Base-by-base conservation (phyloP, 306 rosid genomes). In the Rosa rugosa region DNA sequence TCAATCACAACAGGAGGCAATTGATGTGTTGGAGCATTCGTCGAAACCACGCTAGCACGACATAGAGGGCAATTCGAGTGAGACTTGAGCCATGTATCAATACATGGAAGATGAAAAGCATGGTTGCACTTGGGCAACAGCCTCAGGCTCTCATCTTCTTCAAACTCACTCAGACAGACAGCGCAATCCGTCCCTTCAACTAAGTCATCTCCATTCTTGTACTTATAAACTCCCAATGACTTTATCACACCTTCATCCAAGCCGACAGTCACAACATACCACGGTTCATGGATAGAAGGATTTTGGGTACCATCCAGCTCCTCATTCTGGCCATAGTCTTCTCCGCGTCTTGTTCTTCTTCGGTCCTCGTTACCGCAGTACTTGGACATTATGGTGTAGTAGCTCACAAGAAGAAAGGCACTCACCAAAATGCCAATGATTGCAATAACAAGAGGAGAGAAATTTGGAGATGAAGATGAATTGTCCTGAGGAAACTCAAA, bases 31-130 rank as follows among this genome's bases (percentile, higher is more conserved):
- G 86, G 72, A 41, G 88, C 77, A 27, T 69, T 77, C 75, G 83
- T 77, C 64, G 88, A 81, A 56, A 90, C 82, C 7, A 92, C 78
- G 45, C 75, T 82, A 1, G 99, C 92, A 13, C 98, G 98, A 71
- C 99, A 95, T 4, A 95, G 84, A 18, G 99, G 99, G 84, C 99
- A 95, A 76, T 77, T 93, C 11, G 97, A 89, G 81, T 95, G 99
- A 77, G 93, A 93, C 75, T 88, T 87, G 71, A 95, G 93, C 99
- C 99, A 95, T n/a, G 87, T 88, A 69, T 93, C 99, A 53, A 95
- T 93, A 80, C 99, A 95, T 2, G 87, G 88, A 4, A 95, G 80
- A 79, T 95, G 99, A 78, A 95, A 95, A 77, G 97, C 97, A 64
- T 95, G 99, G 72, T 88, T 91, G 63, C 99, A 95, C 75, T 95